Evolutionary conservation across 257 asterid species (phyloP), one percentile per base, ranked within the genome.

Genomic region (Jacaranda mimosifolia): DNA sequence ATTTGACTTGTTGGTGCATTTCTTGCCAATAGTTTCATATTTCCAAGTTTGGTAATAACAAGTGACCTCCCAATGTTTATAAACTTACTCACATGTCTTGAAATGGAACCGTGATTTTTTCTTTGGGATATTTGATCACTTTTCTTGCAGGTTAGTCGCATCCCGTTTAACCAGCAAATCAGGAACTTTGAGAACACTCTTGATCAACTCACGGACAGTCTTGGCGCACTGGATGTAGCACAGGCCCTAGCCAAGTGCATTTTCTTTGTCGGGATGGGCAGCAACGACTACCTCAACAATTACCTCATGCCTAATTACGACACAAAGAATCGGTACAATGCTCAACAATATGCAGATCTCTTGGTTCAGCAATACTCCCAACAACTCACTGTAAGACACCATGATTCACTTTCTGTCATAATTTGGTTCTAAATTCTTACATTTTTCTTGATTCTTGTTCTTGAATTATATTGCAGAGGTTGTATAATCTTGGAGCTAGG

Each of bases 201-300:
- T 4, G 97, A 87, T 68, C 87, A 86, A 39, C 81, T 95, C 6
- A 84, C 90, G 6, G 81, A 56, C 71, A 80, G 63, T 39, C 80
- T 85, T 4, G 95, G 94, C 4, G 91, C 90, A 19, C 71, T 87
- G 1, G 86, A 84, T 63, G 86, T 85, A 32, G 87, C 94, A 0
- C 88, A 89, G 39, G 89, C 89, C 13, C 51, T 90, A 0, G 51
- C 89, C 0, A 76, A 75, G 45, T 89, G 91, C 88, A 85, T 94
- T 21, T 94, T 92, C 92, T 94, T 89, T 71, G 87, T 94, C 0
- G 98, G 99, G 17, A 91, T 92, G 97, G 99, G 99, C 7, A 94
- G 97, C 94, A 94, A 94, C 66, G 99, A 94, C 80, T 94, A 94
- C 72, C 91, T 94, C 81, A 93, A 94, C 91, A 94, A 94, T 65